Evolutionary conservation across 2,329 filamentous ascomycete species (phyloP).

Genomic region (Daldinia sp.): DNA sequence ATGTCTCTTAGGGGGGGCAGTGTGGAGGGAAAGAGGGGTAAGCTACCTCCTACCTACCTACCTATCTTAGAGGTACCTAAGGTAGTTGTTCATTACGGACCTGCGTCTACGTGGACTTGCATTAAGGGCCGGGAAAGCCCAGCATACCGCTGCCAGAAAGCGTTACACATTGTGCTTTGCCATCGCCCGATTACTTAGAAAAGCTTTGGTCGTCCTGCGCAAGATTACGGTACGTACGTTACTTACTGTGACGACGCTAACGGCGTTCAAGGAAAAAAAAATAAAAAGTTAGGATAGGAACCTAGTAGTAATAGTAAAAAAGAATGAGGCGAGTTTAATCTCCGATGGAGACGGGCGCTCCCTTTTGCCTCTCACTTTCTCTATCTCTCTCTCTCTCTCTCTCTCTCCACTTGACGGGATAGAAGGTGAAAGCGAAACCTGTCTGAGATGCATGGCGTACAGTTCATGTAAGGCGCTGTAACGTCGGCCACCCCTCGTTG

Average conservation of each 20-base stretch:
- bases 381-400: not conserved
- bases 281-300: no score
- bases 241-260: conserved; percentile 8
- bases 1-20: conserved; percentile 7
- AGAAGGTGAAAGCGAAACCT: not conserved
- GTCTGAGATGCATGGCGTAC: conserved; percentile 33
- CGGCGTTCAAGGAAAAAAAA: conserved; percentile 10
- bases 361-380: not conserved
- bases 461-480: conserved; percentile 32
- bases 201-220: no score
- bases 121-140: not conserved
- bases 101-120: conserved; percentile 28
- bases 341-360: conserved; percentile 30
- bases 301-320: not conserved
- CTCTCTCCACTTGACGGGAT: conserved; percentile 9
- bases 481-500: conserved; percentile 34
- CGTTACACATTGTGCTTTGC: not conserved
- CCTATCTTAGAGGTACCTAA: no score
- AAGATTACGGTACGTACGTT: conserved; percentile 1
- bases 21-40: not conserved
- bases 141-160: not conserved
- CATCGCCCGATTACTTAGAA: conserved; percentile 3
- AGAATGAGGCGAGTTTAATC: conserved; percentile 20
- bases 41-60: not conserved
- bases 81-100: conserved; percentile 15